These are phyloP conservation scores for Venturiaceae sp. DNA, from an alignment of 2,329 filamentous ascomycete genomes.

Conservation along the genomic window DNA sequence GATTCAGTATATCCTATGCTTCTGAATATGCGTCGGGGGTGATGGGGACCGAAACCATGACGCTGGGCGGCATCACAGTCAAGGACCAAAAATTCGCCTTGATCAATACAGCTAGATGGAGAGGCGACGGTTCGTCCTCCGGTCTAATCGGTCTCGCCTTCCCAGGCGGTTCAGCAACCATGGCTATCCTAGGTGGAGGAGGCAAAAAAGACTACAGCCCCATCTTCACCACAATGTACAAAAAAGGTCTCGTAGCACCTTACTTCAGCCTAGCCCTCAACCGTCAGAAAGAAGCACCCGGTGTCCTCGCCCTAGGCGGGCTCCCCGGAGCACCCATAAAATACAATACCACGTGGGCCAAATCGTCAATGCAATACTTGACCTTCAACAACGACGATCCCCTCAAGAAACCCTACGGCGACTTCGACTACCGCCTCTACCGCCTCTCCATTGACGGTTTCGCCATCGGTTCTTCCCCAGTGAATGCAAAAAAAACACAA, in stretches of 20 bases:
- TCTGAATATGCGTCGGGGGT: slow-evolving; percentile 5
- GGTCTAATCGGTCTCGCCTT: slow-evolving; percentile 9
- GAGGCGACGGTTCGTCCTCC: slow-evolving; percentile 7
- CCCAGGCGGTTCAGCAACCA: slow-evolving; percentile 2
- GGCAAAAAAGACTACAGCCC: slow-evolving; percentile 2
- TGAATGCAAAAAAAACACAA: background rate
- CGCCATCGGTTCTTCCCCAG: background rate
- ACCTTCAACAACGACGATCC: background rate
- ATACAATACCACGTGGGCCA: slow-evolving; percentile 2
- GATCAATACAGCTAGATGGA: slow-evolving; percentile 6
- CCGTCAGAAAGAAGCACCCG: slow-evolving; percentile 1
- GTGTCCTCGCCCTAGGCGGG: slow-evolving; percentile 7
- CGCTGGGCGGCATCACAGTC: slow-evolving; percentile 3
- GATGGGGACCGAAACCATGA: slow-evolving; percentile 7
- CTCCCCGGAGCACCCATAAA: slow-evolving; percentile 2
- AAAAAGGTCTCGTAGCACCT: background rate
- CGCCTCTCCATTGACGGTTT: background rate
- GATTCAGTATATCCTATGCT: slow-evolving; percentile 7
- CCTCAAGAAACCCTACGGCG: background rate
- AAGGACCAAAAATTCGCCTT: slow-evolving; percentile 5
- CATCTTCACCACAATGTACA: slow-evolving; percentile 4
- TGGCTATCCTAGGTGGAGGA: background rate
- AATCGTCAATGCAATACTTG: slow-evolving; percentile 4
- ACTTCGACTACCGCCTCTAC: slow-evolving; percentile 1
- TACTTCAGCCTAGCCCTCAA: slow-evolving; percentile 8